A percentile compares a stretch with the other conserved stretches of the same genome.
Evolutionary conservation across 1,284 basidiomycete species (phyloP).

Genomic region (Tilletia walkeri): DNA sequence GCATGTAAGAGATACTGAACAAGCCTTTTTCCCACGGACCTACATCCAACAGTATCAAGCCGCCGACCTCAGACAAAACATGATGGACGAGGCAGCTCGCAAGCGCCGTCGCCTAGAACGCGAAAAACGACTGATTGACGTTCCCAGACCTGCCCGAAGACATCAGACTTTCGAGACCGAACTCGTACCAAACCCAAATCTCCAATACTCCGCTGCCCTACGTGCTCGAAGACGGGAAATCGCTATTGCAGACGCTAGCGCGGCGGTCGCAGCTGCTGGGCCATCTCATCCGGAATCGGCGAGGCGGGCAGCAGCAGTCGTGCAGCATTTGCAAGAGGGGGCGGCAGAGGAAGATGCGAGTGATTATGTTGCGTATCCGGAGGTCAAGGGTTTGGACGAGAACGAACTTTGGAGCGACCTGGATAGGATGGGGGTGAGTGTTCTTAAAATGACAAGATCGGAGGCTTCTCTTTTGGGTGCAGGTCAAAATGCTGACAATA

Average conservation of each 20-base stretch:
- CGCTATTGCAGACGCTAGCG: constrained; percentile 11
- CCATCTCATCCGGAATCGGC: not conserved
- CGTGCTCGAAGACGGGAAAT: constrained; percentile 2
- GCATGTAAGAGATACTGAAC: not conserved
- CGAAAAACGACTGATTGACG: constrained; percentile 71
- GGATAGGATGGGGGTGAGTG: constrained; percentile 19
- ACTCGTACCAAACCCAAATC: constrained; percentile 45
- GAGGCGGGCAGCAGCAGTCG: not conserved
- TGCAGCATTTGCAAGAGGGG: not conserved
- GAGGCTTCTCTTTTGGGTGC: too few relatives aligned
- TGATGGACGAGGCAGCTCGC: constrained; percentile 77
- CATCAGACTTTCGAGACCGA: constrained; percentile 54
- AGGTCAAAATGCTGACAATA: too few relatives aligned
- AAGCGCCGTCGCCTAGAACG: constrained; percentile 76
- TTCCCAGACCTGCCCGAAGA: constrained; percentile 64
- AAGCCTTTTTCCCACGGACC: constrained; percentile 59
- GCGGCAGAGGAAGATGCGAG: constrained; percentile 10
- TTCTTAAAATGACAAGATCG: too few relatives aligned
- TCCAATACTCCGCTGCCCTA: constrained; percentile 21
- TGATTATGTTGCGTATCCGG: constrained; percentile 17
- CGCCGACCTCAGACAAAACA: constrained; percentile 73
- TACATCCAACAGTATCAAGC: constrained; percentile 71
- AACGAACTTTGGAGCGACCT: constrained; percentile 3
- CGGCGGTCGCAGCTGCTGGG: not conserved
- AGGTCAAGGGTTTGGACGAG: constrained; percentile 15